A percentile compares a stretch with the other conserved stretches of the same genome.
These are phyloP conservation scores for Corymbia citriodora DNA, from an alignment of 441 rosid genomes.

Conservation along the genomic window DNA sequence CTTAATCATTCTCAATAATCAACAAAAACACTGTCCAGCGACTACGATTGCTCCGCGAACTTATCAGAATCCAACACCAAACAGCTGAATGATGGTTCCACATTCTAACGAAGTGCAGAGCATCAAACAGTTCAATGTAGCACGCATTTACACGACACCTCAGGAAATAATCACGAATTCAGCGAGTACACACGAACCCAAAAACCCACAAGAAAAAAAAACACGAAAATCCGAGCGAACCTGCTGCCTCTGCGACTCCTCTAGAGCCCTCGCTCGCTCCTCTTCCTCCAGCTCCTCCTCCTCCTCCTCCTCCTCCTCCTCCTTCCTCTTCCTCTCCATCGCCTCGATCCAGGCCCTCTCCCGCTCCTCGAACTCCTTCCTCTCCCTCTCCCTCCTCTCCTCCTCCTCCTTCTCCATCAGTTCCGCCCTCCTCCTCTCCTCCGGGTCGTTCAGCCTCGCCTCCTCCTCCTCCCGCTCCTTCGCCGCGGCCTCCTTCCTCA, in stretches of 20 bases:
- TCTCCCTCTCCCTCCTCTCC: slow-evolving; percentile 43
- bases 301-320: slow-evolving; percentile 42
- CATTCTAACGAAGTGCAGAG: neutral
- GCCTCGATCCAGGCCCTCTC: slow-evolving; percentile 70
- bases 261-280: slow-evolving; percentile 31
- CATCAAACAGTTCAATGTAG: neutral
- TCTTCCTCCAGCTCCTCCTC: slow-evolving; percentile 28
- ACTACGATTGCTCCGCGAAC: neutral
- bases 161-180: neutral
- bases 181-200: neutral
- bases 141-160: neutral
- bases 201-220: too few relatives aligned
- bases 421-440: slow-evolving; percentile 43
- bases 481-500: slow-evolving; percentile 63
- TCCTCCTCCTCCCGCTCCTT: slow-evolving; percentile 65
- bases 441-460: slow-evolving; percentile 60
- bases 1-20: neutral
- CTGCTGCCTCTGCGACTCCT: slow-evolving; percentile 29
- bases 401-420: slow-evolving; percentile 62
- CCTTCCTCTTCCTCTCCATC: slow-evolving; percentile 55
- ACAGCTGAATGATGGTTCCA: neutral
- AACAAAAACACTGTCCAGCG: neutral
- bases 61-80: neutral
- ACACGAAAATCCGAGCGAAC: slow-evolving; percentile 9
- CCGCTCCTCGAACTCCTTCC: slow-evolving; percentile 73